Conservation (phyloP, 1,284 basidiomycete species). For the Somion occarium region DNA sequence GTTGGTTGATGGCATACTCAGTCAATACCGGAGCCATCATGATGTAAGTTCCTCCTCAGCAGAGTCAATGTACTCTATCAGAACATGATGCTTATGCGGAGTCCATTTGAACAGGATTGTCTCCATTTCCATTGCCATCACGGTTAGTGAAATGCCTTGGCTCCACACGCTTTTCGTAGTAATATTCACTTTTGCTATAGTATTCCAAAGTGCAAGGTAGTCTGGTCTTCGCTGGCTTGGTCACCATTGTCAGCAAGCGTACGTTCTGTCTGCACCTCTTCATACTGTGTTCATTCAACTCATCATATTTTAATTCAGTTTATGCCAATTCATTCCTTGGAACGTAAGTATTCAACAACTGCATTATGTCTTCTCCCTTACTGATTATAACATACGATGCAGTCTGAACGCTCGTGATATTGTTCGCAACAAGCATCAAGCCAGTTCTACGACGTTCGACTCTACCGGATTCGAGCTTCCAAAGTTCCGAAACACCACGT, state of each 20-base stretch:
- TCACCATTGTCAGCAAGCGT: slow-evolving; percentile 4
- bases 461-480: neutral
- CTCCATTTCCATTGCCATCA: slow-evolving; percentile 1
- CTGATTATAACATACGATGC: neutral
- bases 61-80: neutral
- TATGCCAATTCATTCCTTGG: slow-evolving; percentile 7
- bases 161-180: too few species aligned
- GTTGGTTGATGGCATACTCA: slow-evolving; percentile 1
- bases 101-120: neutral
- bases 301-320: neutral
- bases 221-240: slow-evolving; percentile 3
- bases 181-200: neutral
- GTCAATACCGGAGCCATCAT: slow-evolving; percentile 5
- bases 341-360: slow-evolving; percentile 1
- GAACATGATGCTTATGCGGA: too few species aligned
- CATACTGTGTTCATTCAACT: neutral
- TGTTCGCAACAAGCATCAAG: neutral
- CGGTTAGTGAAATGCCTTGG: neutral
- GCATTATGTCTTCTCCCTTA: neutral
- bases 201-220: neutral
- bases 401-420: neutral
- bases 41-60: neutral
- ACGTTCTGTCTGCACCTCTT: neutral
- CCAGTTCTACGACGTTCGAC: neutral
- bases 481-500: neutral